Conservation (phyloP, 495 filamentous ascomycete genomes). For the Aspergillus saccharolyticus region DNA sequence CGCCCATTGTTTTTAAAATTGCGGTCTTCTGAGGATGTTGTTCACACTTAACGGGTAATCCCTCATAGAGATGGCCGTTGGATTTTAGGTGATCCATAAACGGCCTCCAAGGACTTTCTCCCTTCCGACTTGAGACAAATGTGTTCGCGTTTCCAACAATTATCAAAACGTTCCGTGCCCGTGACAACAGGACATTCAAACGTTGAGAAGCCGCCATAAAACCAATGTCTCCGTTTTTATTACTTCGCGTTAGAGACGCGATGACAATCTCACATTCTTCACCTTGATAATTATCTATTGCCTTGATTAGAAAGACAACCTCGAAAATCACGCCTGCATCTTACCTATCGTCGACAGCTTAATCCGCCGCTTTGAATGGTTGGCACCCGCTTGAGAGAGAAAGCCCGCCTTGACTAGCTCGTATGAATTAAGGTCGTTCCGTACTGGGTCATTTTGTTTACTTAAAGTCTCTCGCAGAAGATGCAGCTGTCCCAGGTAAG, state of each 20-base stretch:
- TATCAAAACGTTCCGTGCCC: conserved; percentile 63
- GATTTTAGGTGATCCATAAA: conserved; percentile 55
- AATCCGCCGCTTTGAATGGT: conserved; percentile 47
- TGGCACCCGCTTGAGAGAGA: conserved; percentile 48
- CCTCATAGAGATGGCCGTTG: conserved; percentile 57
- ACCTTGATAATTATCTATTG: conserved; percentile 41
- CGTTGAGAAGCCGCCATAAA: conserved; percentile 68
- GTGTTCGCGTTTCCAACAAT: conserved; percentile 68
- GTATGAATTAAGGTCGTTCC: conserved; percentile 66
- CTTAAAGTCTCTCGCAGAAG: conserved; percentile 51
- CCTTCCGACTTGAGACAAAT: conserved; percentile 60
- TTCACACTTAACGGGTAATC: conserved; percentile 65
- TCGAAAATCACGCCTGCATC: not conserved
- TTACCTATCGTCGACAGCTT: conserved; percentile 63
- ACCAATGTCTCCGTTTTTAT: conserved; percentile 58
- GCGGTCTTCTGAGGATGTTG: conserved; percentile 52
- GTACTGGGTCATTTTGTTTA: conserved; percentile 52
- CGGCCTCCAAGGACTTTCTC: conserved; percentile 50
- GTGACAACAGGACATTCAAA: conserved; percentile 67
- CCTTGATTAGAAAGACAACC: too few relatives aligned
- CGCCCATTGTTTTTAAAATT: conserved; percentile 39
- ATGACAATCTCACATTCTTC: conserved; percentile 77
- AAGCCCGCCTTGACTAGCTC: conserved; percentile 66
- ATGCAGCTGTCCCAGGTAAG: conserved; percentile 66
- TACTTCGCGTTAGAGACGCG: conserved; percentile 62